Evolutionary conservation across 768 basidiomycete species (phyloP), one percentile per base, ranked within the genome.

Genomic region (Xerocomus potaroensis): DNA sequence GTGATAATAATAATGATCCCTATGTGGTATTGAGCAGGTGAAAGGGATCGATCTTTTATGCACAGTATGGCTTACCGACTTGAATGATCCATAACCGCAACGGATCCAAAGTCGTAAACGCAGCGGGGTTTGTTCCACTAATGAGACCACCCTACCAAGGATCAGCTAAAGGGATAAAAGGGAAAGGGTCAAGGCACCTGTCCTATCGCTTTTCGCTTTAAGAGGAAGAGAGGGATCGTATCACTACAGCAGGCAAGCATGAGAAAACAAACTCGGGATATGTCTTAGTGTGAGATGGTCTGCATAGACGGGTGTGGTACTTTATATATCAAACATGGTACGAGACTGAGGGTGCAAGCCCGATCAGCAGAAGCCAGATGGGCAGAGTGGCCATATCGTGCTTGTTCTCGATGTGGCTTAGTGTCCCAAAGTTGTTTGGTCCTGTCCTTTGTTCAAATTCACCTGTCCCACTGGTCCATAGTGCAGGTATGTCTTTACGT

Each of bases 1-100:
- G 87, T 84, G 41, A 83, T 87, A 30, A 75, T 66, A 41, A 97
- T 77, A 68, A 97, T 96, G 51, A 96, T 74, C 41, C 84, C 87
- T 87, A 55, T 5, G 8, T 8, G 11, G 3, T 4, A 8, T 11
- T 54, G 40, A 52, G 30, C 4, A 12, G 27, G 36, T 24, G 34
- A 27, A 29, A 2, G 8, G 7, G 34, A 35, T 14, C 22, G 12
- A n/a, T n/a, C 40, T n/a, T 4, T 32, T 21, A 19, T 8, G 32
- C 5, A n/a, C n/a, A n/a, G n/a, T n/a, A 43, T 23, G 18, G 62
- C 79, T 50, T 51, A 87, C 87, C 81, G 34, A 86, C 74, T 78
- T 89, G 85, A 40, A 88, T 75, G 47, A 85, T 83, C 83, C 83
- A 89, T 61, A 88, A 60, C 15, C 82, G 71, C 49, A 93, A 58